Evolutionary conservation across 1,284 basidiomycete genomes (phyloP).

Genomic region (Papiliotrema fonsecae): DNA sequence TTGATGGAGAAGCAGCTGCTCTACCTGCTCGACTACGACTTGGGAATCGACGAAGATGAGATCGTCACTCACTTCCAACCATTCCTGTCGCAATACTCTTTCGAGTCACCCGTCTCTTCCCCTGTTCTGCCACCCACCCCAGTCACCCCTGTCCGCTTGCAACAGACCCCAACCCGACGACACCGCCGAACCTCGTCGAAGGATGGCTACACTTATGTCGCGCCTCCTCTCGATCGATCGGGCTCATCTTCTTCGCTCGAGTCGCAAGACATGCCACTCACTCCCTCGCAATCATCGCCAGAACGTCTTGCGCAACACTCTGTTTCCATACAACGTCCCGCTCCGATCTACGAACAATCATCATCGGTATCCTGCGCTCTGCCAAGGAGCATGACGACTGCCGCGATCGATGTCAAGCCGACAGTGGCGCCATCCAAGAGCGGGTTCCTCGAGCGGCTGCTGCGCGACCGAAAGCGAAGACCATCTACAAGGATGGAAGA

Average conservation of each 20-base stretch:
- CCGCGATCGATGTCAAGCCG: constrained; percentile 1
- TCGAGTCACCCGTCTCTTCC: constrained; percentile 29
- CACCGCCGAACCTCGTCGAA: constrained; percentile 26
- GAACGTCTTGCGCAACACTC: constrained; percentile 10
- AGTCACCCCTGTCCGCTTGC: constrained; percentile 26
- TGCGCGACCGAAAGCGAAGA: constrained; percentile 24
- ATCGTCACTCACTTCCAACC: constrained; percentile 52
- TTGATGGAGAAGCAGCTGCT: constrained; percentile 95
- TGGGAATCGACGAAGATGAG: constrained; percentile 76
- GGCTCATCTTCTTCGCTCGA: constrained; percentile 46
- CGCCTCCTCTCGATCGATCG: constrained; percentile 46
- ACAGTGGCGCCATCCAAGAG: constrained; percentile 16
- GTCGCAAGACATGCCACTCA: constrained; percentile 37
- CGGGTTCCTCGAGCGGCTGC: constrained; percentile 29
- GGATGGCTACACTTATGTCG: constrained; percentile 24
- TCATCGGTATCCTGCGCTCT: constrained; percentile 10
- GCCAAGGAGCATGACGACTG: constrained; percentile 10
- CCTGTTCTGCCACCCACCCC: constrained; percentile 30
- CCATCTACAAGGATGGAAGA: constrained; percentile 17
- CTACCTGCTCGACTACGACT: constrained; percentile 80
- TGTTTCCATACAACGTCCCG: constrained; percentile 20
- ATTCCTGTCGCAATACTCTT: constrained; percentile 39
- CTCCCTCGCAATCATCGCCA: constrained; percentile 24
- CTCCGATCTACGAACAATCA: constrained; percentile 25
- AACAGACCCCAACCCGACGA: constrained; percentile 7